phyloP scores from a whole-genome alignment of 2,329 filamentous ascomycete species.

The Exophiala viscosa region DNA sequence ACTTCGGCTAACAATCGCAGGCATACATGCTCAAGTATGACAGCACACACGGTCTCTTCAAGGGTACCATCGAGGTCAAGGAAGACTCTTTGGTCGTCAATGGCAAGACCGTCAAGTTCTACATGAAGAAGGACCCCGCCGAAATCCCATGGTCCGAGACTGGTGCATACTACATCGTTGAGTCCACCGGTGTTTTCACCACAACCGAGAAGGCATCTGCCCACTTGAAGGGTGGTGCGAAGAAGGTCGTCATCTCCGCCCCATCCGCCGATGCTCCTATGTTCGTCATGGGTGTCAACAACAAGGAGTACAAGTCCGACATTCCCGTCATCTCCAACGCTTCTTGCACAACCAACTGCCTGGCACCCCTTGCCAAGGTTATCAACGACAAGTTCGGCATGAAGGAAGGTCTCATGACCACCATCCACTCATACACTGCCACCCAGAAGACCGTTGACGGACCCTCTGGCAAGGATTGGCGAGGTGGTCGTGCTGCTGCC shows the following conservation, averaged over 20 bases:
- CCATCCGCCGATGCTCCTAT: constrained; percentile 78
- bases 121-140: constrained; percentile 84
- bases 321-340: constrained; percentile 97
- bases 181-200: constrained; percentile 99
- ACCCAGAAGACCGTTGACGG: constrained; percentile 99
- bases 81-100: constrained; percentile 77
- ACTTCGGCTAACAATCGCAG: constrained; percentile 44
- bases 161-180: constrained; percentile 88
- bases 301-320: constrained; percentile 86
- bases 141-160: constrained; percentile 86
- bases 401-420: constrained; percentile 99
- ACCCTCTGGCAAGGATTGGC: constrained; percentile 98
- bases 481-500: constrained; percentile 96
- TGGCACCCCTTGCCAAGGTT: constrained; percentile 98
- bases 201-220: constrained; percentile 92
- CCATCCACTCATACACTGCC: constrained; percentile 98
- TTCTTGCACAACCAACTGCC: constrained; percentile 99
- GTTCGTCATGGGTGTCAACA: constrained; percentile 99
- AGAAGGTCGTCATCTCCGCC: constrained; percentile 80
- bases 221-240: constrained; percentile 93
- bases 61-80: constrained; percentile 76
- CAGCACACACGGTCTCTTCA: constrained; percentile 94
- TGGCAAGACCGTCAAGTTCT: constrained; percentile 93
- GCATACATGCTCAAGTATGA: constrained; percentile 99
- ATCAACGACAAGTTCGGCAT: constrained; percentile 98